Conservation (phyloP, 73 alveolate species). For the Symbiodinium natans region DNA sequence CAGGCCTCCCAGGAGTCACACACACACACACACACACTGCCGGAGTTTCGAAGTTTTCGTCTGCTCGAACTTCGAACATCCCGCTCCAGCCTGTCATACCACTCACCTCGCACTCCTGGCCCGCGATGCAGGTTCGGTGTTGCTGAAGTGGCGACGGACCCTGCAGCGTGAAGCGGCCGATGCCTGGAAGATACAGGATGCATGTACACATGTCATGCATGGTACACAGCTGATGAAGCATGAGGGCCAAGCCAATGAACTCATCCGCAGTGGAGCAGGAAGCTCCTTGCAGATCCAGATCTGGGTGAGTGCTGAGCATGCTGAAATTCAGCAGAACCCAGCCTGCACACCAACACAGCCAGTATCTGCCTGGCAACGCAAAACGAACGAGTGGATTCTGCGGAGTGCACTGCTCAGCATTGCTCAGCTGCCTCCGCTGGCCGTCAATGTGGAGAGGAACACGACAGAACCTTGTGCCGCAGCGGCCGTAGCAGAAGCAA, state of each 20-base stretch:
- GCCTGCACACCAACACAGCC: slow-evolving; percentile 25
- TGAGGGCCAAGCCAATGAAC: neutral
- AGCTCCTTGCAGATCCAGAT: neutral
- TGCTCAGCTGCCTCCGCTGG: too few relatives aligned
- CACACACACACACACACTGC: too few relatives aligned
- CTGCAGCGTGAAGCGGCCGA: neutral
- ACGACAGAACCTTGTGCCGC: neutral
- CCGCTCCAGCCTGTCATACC: too few relatives aligned
- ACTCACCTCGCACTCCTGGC: neutral
- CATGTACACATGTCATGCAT: too few relatives aligned
- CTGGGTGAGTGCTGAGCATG: neutral
- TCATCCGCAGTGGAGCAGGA: neutral
- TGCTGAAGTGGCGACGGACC: slow-evolving; percentile 24
- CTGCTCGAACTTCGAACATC: too few relatives aligned
- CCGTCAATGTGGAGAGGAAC: neutral
- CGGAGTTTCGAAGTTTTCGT: too few relatives aligned
- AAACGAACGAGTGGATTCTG: too few relatives aligned
- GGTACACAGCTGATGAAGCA: neutral
- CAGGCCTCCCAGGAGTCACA: neutral
- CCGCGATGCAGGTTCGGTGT: slow-evolving; percentile 29
- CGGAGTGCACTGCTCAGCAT: neutral
- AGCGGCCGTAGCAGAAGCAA: neutral
- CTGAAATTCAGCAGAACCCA: neutral
- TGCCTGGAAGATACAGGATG: neutral
- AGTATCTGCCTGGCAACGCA: neutral